Base-by-base conservation (phyloP, 2,329 filamentous ascomycete genomes). In the Penicillium palitans region DNA sequence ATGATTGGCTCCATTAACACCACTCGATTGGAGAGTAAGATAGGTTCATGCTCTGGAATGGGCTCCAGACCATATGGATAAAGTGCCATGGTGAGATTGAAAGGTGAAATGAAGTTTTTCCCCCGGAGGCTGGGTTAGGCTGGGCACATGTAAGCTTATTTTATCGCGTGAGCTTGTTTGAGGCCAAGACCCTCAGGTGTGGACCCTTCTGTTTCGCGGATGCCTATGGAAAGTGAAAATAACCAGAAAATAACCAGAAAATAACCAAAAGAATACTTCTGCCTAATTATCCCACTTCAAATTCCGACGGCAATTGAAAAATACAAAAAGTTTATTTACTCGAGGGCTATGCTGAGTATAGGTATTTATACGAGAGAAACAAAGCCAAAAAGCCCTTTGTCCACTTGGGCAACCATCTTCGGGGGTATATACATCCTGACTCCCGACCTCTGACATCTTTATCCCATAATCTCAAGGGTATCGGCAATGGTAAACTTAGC, bases 401-500 rank as follows among this genome's bases (percentile, higher is more conserved):
- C 21, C 19, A 21, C 19, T 21, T 21, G 19, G 19, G 19, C 19
- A 21, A 19, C 9, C 21, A 21, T 13, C 41, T 25, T 42, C 21
- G 7, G 7, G 13, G 19, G 21, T 42, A 42, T 41, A 13, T 41
- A 41, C 40, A 31, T 12, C 10, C 29, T 12, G 10, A 9, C 4
- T 31, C 19, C 19, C 19, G 19, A 21, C 19, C 19, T 21, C 5
- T 33, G 31, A 15, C 31, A 5, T 15, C 31, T 33, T 44, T 65
- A 74, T 52, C 77, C 78, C 78, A 84, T 83, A 2, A 75, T 76
- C 64, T 81, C 80, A 45, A 90, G 55, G 29, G 85, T 72, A 35
- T 85, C 79, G 0, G 85, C 85, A 44, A 91, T 83, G 5, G 74
- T 72, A 70, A 91, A 92, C 40, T 81, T 78, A 0, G 89, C 89